Conservation (phyloP, 192 early-diverging fungal species). For the Backusella luteola region DNA sequence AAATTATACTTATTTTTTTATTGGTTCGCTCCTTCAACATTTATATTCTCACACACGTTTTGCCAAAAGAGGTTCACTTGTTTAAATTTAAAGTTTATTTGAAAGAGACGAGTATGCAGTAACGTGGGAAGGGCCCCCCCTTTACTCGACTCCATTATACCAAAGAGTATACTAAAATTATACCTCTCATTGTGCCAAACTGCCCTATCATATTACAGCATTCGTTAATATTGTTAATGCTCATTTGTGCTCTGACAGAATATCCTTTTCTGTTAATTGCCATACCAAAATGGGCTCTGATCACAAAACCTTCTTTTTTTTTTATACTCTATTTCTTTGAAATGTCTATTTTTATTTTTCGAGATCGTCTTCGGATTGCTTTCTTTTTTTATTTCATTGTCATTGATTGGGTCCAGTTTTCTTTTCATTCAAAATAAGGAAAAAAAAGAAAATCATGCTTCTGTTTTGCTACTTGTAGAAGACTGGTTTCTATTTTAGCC, state of each 20-base stretch:
- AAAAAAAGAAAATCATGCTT: conserved; percentile 14
- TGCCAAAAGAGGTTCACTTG: not conserved
- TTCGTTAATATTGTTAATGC: not conserved
- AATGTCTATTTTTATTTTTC: not conserved
- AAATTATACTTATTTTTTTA: not conserved
- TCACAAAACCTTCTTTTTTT: not conserved
- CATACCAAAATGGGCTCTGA: not conserved
- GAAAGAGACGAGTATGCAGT: not conserved
- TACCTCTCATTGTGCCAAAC: not conserved
- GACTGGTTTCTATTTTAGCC: not conserved
- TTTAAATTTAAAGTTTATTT: not conserved
- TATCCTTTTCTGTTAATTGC: not conserved
- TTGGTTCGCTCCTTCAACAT: conserved; percentile 1
- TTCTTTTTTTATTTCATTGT: not conserved
- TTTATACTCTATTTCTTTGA: not conserved
- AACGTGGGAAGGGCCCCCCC: not conserved
- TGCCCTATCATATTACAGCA: not conserved
- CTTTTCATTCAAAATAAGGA: not conserved
- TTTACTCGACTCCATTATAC: not conserved
- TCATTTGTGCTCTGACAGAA: not conserved
- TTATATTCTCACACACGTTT: conserved; percentile 7
- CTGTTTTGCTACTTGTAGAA: not conserved
- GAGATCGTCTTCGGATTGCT: not conserved
- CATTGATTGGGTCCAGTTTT: not conserved
- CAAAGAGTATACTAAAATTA: not conserved